phyloP scores from a whole-genome alignment of 1,284 basidiomycete genomes.

The Malassezia pachydermatis region DNA sequence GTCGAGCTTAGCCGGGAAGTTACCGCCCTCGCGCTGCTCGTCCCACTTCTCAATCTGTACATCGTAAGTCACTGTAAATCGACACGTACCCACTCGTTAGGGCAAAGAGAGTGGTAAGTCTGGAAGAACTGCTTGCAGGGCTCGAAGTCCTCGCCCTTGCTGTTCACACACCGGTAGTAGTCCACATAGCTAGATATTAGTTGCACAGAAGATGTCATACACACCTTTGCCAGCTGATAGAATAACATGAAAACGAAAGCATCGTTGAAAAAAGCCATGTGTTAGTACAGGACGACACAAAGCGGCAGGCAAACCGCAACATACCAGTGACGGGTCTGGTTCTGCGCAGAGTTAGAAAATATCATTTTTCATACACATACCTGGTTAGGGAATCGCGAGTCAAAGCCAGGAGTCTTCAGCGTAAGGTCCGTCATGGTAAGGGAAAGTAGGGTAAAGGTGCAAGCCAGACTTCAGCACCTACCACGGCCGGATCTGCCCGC shows the following conservation, averaged over 20 bases:
- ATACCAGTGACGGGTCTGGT: slow-evolving; percentile 48
- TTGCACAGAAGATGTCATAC: slow-evolving; percentile 5
- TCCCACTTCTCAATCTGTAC: slow-evolving; percentile 45
- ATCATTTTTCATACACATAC: slow-evolving; percentile 14
- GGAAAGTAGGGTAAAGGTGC: no score
- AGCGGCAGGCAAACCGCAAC: not conserved
- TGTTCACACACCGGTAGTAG: slow-evolving; percentile 92
- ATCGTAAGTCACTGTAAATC: not conserved
- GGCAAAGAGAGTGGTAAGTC: slow-evolving; percentile 92
- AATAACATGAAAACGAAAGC: not conserved
- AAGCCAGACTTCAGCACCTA: no score
- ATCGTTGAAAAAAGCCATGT: not conserved
- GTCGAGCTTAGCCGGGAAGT: slow-evolving; percentile 44
- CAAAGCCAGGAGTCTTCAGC: slow-evolving; percentile 44
- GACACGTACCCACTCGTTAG: slow-evolving; percentile 53
- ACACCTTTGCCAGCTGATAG: slow-evolving; percentile 47
- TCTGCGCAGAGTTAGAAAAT: slow-evolving; percentile 20
- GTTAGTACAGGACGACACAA: slow-evolving; percentile 7
- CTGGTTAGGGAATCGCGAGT: slow-evolving; percentile 47
- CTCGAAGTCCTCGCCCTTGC: slow-evolving; percentile 92
- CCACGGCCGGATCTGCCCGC: slow-evolving; percentile 10
- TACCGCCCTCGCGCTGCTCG: slow-evolving; percentile 44
- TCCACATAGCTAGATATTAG: slow-evolving; percentile 50
- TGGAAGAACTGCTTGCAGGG: slow-evolving; percentile 99
- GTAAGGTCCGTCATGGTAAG: no score